phyloP scores from a whole-genome alignment of 768 basidiomycete genomes.

The Pisolithus orientalis region DNA sequence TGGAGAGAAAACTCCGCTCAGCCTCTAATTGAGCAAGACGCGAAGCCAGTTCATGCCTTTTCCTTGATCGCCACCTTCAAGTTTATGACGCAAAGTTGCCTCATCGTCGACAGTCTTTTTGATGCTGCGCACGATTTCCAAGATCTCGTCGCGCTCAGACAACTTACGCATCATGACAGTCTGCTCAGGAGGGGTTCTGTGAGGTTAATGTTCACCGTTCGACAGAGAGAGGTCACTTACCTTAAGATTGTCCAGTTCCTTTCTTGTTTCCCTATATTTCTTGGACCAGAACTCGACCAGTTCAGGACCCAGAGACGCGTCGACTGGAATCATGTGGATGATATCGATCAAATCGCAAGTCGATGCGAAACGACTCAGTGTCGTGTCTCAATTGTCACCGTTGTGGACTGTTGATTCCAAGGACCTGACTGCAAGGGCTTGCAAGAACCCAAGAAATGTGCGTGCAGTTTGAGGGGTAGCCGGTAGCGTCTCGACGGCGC shows the following conservation, averaged over 20 bases:
- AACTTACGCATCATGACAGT: too few relatives aligned
- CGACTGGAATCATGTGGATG: background rate
- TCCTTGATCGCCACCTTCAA: slow-evolving; percentile 9
- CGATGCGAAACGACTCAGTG: too few relatives aligned
- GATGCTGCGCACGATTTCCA: background rate
- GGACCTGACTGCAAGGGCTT: too few relatives aligned
- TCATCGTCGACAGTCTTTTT: background rate
- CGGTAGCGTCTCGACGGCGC: too few relatives aligned
- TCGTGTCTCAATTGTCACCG: too few relatives aligned
- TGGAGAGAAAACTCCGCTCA: slow-evolving; percentile 12
- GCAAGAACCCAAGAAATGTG: too few relatives aligned
- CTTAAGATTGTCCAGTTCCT: slow-evolving; percentile 5
- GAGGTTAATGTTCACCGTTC: too few relatives aligned
- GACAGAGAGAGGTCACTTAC: background rate
- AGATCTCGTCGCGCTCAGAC: background rate
- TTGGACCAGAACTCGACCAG: slow-evolving; percentile 11
- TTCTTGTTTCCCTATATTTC: slow-evolving; percentile 7
- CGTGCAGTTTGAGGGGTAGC: too few relatives aligned
- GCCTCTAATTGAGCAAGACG: slow-evolving; percentile 9
- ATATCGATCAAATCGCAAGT: too few relatives aligned
- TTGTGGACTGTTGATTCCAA: too few relatives aligned
- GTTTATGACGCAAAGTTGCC: background rate
- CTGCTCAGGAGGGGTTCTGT: too few relatives aligned
- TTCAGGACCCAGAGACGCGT: slow-evolving; percentile 3
- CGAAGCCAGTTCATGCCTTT: slow-evolving; percentile 9